Evolutionary conservation across 129 eudicot species (phyloP), one percentile per base, ranked within the genome.

Genomic region (Lactuca saligna): DNA sequence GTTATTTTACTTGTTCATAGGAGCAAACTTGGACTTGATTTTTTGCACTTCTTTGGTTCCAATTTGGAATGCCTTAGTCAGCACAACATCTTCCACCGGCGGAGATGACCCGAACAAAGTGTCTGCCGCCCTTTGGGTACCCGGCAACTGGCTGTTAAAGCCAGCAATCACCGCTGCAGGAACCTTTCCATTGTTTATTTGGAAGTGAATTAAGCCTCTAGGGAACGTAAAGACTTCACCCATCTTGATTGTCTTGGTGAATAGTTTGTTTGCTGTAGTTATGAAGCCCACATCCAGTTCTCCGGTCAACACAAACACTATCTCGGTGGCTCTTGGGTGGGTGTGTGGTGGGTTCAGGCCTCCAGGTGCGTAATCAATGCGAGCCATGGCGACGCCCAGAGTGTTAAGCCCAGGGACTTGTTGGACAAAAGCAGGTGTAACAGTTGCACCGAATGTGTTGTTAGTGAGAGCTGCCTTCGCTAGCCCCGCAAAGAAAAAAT

Each of bases 301-400:
- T 1, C 97, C 97, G 17, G 84, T 68, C 0, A 90, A 82, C 13
- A 90, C 88, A 64, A 74, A 90, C 10, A 82, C 83, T 0, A 90
- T 68, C 78, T 90, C 97, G 8, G 97, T 84, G 79, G 97, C 97
- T 29, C 95, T 79, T 49, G 97, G 97, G 82, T 89, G 96, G 69
- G 82, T 73, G 84, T 89, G 96, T 7, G 96, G 96, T 13, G 93
- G 88, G 71, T 89, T 89, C 0, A 83, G 61, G 42, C 93, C 96
- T 1, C 89, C 87, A 1, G 93, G 92, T 64, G 88, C 92, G 61
- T 78, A 89, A 75, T 89, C 96, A 50, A 86, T 74, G 14, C 96
- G 87, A 32, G 85, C 68, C 61, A 90, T 58, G 64, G 94, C 84
- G 53, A 86, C 85, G 2, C 95, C 95, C 2, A 86, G 71, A 54